Evolutionary conservation across 2,329 filamentous ascomycete species (phyloP), one percentile per base, ranked within the genome.

Genomic region (Penicillium sp.): DNA sequence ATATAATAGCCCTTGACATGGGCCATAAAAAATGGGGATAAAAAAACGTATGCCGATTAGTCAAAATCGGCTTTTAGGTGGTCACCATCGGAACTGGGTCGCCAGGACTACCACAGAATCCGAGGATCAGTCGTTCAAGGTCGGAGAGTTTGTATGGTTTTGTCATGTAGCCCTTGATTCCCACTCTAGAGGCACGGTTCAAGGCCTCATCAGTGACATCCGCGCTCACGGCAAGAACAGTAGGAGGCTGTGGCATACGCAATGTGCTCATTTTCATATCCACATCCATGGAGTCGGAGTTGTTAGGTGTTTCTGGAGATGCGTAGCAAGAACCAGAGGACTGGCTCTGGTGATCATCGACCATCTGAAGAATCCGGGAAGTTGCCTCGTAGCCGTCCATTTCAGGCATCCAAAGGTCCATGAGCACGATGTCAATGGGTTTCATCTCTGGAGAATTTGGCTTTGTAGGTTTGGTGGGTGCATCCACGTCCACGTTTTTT

Each of bases 321-420:
- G 39, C 53, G 55, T 50, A 50, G 16, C 53, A 46, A 39, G 55
- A 63, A 53, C 57, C 45, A 54, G 59, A 37, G 48, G 64, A 19
- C 46, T 68, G 65, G 27, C 65, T 58, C 21, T 68, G 67, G 39
- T 75, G 68, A 46, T 76, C 69, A 43, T 75, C 72, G n/a, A 78
- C 69, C 77, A 87, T 81, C 25, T 77, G 74, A 11, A 89, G 72
- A 44, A 91, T 91, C 47, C 79, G 77, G 64, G 83, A 80, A 0
- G 88, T 85, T 2, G 88, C 88, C 67, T 90, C 84, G 62, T 89
- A 90, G 1, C 88, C 88, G 67, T 90, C 88, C 79, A 90, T 86
- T 62, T 86, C 79, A 1, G 88, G 88, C 87, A 91, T 91, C 88
- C 88, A 91, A 10, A 91, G 80, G 71, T 91, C 88, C 88, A 91